Conservation (phyloP, 2,329 filamentous ascomycete genomes). For the Cercospora sojina region DNA sequence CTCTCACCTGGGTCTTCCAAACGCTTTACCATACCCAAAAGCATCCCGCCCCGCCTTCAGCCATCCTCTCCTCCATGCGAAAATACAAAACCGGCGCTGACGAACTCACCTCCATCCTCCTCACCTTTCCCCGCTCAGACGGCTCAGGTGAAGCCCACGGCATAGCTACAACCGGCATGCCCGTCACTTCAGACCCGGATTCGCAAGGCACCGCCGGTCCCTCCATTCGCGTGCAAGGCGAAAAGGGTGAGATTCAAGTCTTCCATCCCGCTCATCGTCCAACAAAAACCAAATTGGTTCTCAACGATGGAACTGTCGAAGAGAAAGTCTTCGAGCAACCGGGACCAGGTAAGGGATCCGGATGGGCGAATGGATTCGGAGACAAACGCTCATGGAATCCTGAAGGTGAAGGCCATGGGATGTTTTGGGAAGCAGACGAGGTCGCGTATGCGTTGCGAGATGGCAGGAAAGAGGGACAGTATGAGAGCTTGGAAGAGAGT, state of each 20-base stretch:
- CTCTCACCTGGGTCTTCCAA: conserved; percentile 88
- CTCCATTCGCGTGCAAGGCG: conserved; percentile 75
- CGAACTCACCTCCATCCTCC: conserved; percentile 73
- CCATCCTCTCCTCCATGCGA: conserved; percentile 65
- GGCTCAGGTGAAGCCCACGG: conserved; percentile 63
- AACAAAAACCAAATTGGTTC: conserved; percentile 41
- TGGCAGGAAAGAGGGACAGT: conserved; percentile 71
- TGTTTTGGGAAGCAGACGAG: conserved; percentile 88
- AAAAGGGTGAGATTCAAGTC: conserved; percentile 79
- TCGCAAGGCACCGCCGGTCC: conserved; percentile 60
- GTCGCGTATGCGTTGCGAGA: conserved; percentile 72
- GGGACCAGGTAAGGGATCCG: conserved; percentile 48
- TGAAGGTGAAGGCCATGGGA: conserved; percentile 68
- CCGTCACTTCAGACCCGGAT: conserved; percentile 62
- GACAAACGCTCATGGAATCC: conserved; percentile 40
- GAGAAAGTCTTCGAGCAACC: conserved; percentile 49
- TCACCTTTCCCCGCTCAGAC: conserved; percentile 65
- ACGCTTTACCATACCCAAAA: conserved; percentile 76
- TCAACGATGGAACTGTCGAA: conserved; percentile 48
- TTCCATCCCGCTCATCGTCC: conserved; percentile 70
- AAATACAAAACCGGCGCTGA: conserved; percentile 75
- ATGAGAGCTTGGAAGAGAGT: conserved; percentile 72
- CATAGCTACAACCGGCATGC: conserved; percentile 61
- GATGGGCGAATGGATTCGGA: conserved; percentile 51
- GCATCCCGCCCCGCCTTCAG: conserved; percentile 63